Evolutionary conservation across 2,329 filamentous ascomycete species (phyloP), one percentile per base, ranked within the genome.

Genomic region (Exophiala lecanii-corni): DNA sequence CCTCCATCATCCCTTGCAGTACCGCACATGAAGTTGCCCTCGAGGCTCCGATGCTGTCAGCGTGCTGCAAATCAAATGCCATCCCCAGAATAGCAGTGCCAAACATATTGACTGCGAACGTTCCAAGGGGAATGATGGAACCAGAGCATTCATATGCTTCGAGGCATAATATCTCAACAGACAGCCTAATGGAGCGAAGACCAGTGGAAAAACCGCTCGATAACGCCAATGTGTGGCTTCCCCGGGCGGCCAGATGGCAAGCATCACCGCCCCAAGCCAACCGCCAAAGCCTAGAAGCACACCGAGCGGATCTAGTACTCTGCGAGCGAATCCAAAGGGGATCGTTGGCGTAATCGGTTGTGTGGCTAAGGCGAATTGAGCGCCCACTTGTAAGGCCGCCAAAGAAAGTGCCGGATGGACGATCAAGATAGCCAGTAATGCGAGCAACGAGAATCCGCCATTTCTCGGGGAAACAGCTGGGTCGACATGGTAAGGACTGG

Each of bases 171-270:
- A 94, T 2, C 89, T 76, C 0, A 72, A 59, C 0, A 94, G 65
- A 45, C 82, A 87, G 0, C 89, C 89, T 0, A 84, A 53, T 0
- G 89, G 89, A 1, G 86, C 83, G 53, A 95, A 89, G 1, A 87
- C 78, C 10, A 89, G 70, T 0, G 86, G 75, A 54, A 92, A 88
- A 0, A 84, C 67, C 0, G 76, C 82, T 38, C 81, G 67, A 2
- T 82, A 81, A 31, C 87, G 82, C 88, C 87, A 94, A n/a, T 57
- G 47, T 43, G 32, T 50, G 25, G 59, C 57, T 39, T 69, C 61
- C 45, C 80, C 69, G 0, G 85, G 84, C 0, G 86, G 83, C 40
- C 82, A 75, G 31, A 82, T 73, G 26, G 76, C 71, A 45, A 94
- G 69, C 9, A 89, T 57, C 2, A 89, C 62, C 1, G 86, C 82